These are phyloP conservation scores for Lachnellula occidentalis DNA, from an alignment of 2,329 filamentous ascomycete genomes.

Conservation along the genomic window DNA sequence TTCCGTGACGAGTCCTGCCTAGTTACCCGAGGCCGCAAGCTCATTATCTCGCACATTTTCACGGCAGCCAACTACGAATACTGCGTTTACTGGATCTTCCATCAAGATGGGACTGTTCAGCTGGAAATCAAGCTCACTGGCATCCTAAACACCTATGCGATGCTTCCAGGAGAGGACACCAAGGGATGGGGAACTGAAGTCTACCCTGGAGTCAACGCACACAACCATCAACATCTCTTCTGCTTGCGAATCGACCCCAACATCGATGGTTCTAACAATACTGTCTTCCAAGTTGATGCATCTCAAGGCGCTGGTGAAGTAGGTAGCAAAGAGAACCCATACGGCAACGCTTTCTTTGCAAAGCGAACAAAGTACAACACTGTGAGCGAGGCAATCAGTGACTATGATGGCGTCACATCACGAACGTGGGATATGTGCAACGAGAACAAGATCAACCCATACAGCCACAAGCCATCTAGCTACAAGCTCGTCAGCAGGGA, in stretches of 20 bases:
- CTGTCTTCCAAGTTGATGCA: conserved; percentile 78
- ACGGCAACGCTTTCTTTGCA: conserved; percentile 87
- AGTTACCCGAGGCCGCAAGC: conserved; percentile 78
- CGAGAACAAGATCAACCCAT: conserved; percentile 74
- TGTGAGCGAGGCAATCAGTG: conserved; percentile 61
- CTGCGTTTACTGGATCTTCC: conserved; percentile 81
- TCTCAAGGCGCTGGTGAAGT: conserved; percentile 65
- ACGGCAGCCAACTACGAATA: conserved; percentile 97
- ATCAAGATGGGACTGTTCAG: conserved; percentile 88
- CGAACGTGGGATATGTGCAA: conserved; percentile 91
- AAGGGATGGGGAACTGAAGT: conserved; percentile 89
- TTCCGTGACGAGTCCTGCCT: conserved; percentile 86
- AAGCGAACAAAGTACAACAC: conserved; percentile 76
- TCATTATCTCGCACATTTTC: conserved; percentile 87
- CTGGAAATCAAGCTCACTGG: conserved; percentile 88
- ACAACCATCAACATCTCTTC: conserved; percentile 96
- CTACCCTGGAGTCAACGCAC: conserved; percentile 83
- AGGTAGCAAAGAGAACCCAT: conserved; percentile 75
- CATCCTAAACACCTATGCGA: conserved; percentile 85
- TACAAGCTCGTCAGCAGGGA: conserved; percentile 91
- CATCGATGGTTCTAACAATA: conserved; percentile 79
- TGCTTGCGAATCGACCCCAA: conserved; percentile 84
- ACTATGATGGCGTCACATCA: conserved; percentile 75
- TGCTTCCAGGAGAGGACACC: conserved; percentile 75
- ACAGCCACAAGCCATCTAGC: conserved; percentile 75